Evolutionary conservation across 106 monocot genomes (phyloP).

Genomic region (Dendrobium officinale): DNA sequence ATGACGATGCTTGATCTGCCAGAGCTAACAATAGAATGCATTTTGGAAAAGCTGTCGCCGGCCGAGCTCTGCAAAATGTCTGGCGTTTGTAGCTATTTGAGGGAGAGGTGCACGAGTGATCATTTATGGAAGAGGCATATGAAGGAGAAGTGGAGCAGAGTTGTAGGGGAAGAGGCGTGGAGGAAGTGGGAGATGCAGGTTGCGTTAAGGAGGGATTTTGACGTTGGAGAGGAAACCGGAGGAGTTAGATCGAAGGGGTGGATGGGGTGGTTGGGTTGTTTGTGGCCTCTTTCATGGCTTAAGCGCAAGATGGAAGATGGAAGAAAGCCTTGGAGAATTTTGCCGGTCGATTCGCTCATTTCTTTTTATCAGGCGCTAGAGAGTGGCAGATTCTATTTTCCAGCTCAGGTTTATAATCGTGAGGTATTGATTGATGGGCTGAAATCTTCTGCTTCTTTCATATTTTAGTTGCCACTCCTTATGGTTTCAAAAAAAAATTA

Average conservation of each 20-base stretch:
- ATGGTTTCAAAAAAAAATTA: background rate
- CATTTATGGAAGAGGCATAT: slow-evolving; percentile 64
- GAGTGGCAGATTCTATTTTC: slow-evolving; percentile 65
- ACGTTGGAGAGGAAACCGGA: background rate
- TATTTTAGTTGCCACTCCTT: too few relatives aligned
- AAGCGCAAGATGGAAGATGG: slow-evolving; percentile 14
- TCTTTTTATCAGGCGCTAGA: slow-evolving; percentile 50
- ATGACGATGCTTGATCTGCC: slow-evolving; percentile 59
- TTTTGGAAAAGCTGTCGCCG: slow-evolving; percentile 59
- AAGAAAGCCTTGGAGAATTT: background rate
- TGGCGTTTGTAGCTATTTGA: slow-evolving; percentile 37
- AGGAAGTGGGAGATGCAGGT: slow-evolving; percentile 43
- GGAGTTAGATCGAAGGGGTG: slow-evolving; percentile 8
- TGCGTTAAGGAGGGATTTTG: background rate
- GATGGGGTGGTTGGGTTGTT: slow-evolving; percentile 21
- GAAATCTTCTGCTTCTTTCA: too few relatives aligned
- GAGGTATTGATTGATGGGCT: slow-evolving; percentile 32
- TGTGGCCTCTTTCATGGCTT: slow-evolving; percentile 51
- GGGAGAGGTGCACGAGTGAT: slow-evolving; percentile 45
- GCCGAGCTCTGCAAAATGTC: slow-evolving; percentile 47
- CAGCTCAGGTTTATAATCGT: slow-evolving; percentile 83
- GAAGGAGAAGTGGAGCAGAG: slow-evolving; percentile 57
- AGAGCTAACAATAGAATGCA: slow-evolving; percentile 50
- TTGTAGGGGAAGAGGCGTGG: slow-evolving; percentile 29
- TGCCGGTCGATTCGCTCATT: slow-evolving; percentile 32